Evolutionary conservation across 2,329 filamentous ascomycete genomes (phyloP), one percentile per base, ranked within the genome.

Genomic region (Colletotrichum lini): DNA sequence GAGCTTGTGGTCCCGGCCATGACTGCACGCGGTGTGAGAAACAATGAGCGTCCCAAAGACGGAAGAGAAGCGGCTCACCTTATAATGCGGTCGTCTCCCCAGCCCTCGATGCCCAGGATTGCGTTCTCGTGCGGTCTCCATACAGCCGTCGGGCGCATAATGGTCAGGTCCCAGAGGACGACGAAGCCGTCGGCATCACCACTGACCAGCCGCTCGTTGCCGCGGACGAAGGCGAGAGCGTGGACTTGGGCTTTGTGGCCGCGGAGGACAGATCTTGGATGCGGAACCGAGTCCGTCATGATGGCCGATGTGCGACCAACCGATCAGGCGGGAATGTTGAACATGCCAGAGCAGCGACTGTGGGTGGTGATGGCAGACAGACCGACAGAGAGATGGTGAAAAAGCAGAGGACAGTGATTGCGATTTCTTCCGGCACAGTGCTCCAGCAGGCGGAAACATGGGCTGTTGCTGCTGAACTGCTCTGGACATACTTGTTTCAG

Each of bases 171-270:
- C 96, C 96, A 99, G 26, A 95, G 83, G 8, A 97, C 88, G 44
- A 98, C 86, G 87, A 93, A 98, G 70, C 96, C 96, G 52, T 98
- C 93, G 10, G 94, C 93, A 82, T 99, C 96, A 45, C 93, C 96
- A 0, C 94, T 96, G 15, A 94, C 84, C 7, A 99, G 90, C 44
- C 94, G 92, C 69, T 89, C 87, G 79, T 98, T 98, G 50, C 84
- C 80, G 64, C 89, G 87, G 75, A 94, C 85, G 78, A 98, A 96
- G 63, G 88, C 84, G 4, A 95, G 87, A 23, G 90, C 89, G 79
- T 98, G 95, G 58, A 98, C 91, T 74, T 94, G 91, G 0, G 93
- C 88, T 65, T 89, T 88, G 83, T 98, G 96, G 63, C 96, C 96
- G 73, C 96, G 93, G 47, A 99, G 88, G 70, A 98, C 90, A 79